Percentiles rank a stretch among this genome's conserved stretches.
Conservation (phyloP, 2,329 filamentous ascomycete species). For the Penicillium sp. region DNA sequence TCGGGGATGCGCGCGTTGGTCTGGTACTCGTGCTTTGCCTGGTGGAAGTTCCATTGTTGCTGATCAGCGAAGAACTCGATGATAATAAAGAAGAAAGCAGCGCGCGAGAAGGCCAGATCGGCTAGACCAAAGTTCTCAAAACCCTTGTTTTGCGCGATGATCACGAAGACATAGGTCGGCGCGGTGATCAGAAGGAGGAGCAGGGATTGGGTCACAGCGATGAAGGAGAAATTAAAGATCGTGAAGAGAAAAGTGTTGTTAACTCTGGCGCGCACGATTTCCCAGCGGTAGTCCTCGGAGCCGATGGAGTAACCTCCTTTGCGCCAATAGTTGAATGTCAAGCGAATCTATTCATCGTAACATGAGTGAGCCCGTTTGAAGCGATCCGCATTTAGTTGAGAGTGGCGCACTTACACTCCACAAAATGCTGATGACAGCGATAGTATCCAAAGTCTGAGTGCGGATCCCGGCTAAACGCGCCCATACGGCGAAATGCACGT, state of each 20-base stretch:
- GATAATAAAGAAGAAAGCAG: constrained; percentile 58
- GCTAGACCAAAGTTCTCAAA: constrained; percentile 54
- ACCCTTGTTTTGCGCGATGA: constrained; percentile 64
- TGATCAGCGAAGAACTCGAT: constrained; percentile 80
- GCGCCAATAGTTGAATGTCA: constrained; percentile 97
- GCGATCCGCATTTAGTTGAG: background rate
- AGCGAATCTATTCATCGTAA: constrained; percentile 56
- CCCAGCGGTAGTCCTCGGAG: constrained; percentile 94
- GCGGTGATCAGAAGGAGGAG: constrained; percentile 75
- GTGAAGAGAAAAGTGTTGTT: constrained; percentile 75
- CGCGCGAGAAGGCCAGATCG: constrained; percentile 58
- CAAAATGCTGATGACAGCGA: constrained; percentile 66
- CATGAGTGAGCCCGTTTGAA: constrained; percentile 13
- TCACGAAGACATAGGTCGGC: constrained; percentile 79
- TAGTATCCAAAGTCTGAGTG: constrained; percentile 67
- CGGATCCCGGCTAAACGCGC: constrained; percentile 71
- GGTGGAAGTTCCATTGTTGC: constrained; percentile 89
- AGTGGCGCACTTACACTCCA: constrained; percentile 68
- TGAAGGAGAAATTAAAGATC: constrained; percentile 85
- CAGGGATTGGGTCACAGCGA: constrained; percentile 77
- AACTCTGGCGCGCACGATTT: constrained; percentile 66
- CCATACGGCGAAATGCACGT: constrained; percentile 81
- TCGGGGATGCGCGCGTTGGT: constrained; percentile 68
- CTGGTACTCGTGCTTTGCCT: constrained; percentile 73
- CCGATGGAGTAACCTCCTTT: constrained; percentile 87